These are phyloP conservation scores for Aphanomyces invadans DNA, from an alignment of 352 stramenopile species.

Conservation along the genomic window DNA sequence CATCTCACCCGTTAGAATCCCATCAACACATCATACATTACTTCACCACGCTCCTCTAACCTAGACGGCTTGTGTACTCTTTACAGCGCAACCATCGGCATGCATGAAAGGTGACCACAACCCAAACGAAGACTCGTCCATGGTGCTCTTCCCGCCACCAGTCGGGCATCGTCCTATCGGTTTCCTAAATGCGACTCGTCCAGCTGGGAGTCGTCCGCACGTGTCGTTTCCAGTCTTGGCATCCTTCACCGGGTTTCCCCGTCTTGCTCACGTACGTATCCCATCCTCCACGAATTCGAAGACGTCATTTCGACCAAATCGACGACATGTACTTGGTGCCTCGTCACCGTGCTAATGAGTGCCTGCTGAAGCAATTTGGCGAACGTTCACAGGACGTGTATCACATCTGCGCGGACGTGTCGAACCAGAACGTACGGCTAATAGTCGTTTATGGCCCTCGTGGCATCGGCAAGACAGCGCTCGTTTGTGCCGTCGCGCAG, in stretches of 20 bases:
- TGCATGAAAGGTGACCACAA: too few relatives aligned
- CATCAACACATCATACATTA: too few relatives aligned
- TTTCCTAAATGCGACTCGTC: too few relatives aligned
- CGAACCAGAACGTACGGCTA: not conserved
- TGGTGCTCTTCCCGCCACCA: too few relatives aligned
- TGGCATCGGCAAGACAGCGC: conserved; percentile 97
- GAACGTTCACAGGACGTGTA: not conserved
- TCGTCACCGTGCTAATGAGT: not conserved
- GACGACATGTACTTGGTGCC: not conserved
- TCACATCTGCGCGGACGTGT: not conserved
- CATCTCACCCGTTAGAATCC: too few relatives aligned
- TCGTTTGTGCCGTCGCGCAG: conserved; percentile 95
- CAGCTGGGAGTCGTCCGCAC: too few relatives aligned
- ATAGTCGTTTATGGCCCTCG: conserved; percentile 65
- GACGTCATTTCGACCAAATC: not conserved
- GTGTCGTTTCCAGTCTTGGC: not conserved
- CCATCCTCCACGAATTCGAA: too few relatives aligned
- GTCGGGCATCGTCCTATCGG: too few relatives aligned
- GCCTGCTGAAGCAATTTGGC: not conserved
- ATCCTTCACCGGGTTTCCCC: conserved; percentile 1
- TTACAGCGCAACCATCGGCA: too few relatives aligned
- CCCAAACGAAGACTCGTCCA: too few relatives aligned
- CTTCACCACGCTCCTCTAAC: too few relatives aligned
- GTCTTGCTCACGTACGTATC: not conserved
- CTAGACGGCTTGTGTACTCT: not conserved